A percentile compares a stretch with the other conserved stretches of the same genome.
Conservation (phyloP, 768 basidiomycete genomes). For the Mycena alexandri region DNA sequence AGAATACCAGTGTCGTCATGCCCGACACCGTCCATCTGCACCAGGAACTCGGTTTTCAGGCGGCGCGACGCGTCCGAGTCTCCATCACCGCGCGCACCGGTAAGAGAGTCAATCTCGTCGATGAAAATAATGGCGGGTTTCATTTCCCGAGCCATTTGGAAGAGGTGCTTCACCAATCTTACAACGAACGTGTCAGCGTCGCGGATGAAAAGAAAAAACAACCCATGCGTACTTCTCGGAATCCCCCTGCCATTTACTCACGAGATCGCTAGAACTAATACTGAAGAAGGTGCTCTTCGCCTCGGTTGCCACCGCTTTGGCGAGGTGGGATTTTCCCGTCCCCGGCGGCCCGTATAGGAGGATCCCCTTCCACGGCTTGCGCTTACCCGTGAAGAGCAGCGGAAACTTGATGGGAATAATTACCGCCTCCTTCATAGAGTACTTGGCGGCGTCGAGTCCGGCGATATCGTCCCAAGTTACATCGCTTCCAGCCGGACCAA, state of each 20-base stretch:
- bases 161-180: constrained; percentile 84
- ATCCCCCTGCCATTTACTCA: constrained; percentile 91
- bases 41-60: constrained; percentile 85
- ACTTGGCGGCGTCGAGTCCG: constrained; percentile 72
- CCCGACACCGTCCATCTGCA: constrained; percentile 90
- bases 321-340: constrained; percentile 84
- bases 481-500: constrained; percentile 80
- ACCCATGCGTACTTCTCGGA: constrained; percentile 72
- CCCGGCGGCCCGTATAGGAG: constrained; percentile 87
- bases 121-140: constrained; percentile 90
- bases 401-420: constrained; percentile 90
- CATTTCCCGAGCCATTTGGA: constrained; percentile 84
- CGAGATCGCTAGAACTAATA: constrained; percentile 82
- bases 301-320: constrained; percentile 89
- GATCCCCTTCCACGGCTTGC: constrained; percentile 87
- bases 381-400: constrained; percentile 87
- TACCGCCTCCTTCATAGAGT: constrained; percentile 43
- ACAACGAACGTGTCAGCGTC: background rate
- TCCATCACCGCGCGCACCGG: constrained; percentile 82
- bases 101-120: constrained; percentile 86
- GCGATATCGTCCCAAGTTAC: constrained; percentile 90
- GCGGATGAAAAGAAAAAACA: constrained; percentile 6
- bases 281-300: constrained; percentile 90
- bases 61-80: constrained; percentile 83
- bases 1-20: constrained; percentile 85